Conservation (phyloP, 805 yeast genomes). For the Danielozyma ontarioensis region DNA sequence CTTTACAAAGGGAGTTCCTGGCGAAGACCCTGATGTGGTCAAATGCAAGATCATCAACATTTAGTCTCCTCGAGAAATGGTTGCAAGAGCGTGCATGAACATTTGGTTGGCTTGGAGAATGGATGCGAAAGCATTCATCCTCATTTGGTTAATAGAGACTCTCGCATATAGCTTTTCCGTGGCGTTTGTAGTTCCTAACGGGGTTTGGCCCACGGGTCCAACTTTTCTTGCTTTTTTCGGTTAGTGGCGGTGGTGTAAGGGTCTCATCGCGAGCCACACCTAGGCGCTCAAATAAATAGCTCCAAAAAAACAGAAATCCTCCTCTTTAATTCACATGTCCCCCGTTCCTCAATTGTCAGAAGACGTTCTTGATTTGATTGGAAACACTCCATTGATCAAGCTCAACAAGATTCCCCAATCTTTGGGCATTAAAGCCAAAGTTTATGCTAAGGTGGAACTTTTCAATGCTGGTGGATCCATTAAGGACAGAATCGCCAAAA, state of each 20-base stretch:
- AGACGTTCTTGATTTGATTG: constrained; percentile 69
- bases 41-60: constrained; percentile 54
- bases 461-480: constrained; percentile 90
- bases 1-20: constrained; percentile 80
- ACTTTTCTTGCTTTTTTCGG: too few species aligned
- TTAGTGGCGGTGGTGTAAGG: too few species aligned
- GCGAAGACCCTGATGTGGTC: constrained; percentile 58
- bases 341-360: constrained; percentile 38
- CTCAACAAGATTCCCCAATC: constrained; percentile 74
- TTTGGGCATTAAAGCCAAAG: constrained; percentile 64
- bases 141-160: too few species aligned
- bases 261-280: background rate
- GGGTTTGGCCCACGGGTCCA: too few species aligned
- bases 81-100: too few species aligned
- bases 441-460: constrained; percentile 71
- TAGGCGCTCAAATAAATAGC: too few species aligned
- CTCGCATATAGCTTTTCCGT: too few species aligned
- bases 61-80: too few species aligned
- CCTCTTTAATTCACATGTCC: constrained; percentile 1
- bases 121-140: too few species aligned
- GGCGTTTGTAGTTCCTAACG: too few species aligned
- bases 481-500: constrained; percentile 81
- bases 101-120: too few species aligned
- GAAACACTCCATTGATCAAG: constrained; percentile 77
- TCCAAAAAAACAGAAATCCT: too few species aligned